phyloP scores from a whole-genome alignment of 768 basidiomycete species.

The Leccinum aurantiacum region DNA sequence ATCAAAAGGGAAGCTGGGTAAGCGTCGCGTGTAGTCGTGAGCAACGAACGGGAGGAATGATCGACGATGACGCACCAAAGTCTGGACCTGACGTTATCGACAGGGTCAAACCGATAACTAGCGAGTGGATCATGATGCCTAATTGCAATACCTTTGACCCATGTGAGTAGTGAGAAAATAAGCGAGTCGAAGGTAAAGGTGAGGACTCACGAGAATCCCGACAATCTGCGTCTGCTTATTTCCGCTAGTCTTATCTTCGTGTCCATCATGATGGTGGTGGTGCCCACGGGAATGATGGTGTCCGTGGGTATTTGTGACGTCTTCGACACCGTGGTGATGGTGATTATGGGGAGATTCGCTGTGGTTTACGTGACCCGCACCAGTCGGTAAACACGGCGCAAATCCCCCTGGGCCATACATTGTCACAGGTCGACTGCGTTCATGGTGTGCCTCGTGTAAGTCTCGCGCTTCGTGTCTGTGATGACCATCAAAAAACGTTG shows the following conservation, averaged over 20 bases:
- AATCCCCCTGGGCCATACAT: slow-evolving; percentile 24
- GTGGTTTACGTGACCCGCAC: slow-evolving; percentile 5
- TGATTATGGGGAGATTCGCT: slow-evolving; percentile 7
- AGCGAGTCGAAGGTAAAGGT: neutral
- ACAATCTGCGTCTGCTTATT: slow-evolving; percentile 67
- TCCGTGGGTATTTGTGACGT: neutral
- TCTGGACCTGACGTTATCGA: slow-evolving; percentile 67
- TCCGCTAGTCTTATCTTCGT: slow-evolving; percentile 33
- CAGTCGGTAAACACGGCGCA: neutral
- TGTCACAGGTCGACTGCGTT: slow-evolving; percentile 22
- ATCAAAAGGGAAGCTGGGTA: slow-evolving; percentile 42
- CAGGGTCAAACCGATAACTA: slow-evolving; percentile 78
- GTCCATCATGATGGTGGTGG: neutral
- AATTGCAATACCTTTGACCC: slow-evolving; percentile 66
- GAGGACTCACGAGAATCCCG: slow-evolving; percentile 58
- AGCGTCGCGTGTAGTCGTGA: neutral
- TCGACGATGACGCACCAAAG: slow-evolving; percentile 53
- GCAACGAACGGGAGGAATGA: neutral
- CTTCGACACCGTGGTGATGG: slow-evolving; percentile 10
- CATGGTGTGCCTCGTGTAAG: slow-evolving; percentile 31
- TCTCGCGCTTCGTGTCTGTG: slow-evolving; percentile 34
- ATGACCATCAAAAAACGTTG: slow-evolving; percentile 34
- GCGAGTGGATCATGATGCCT: slow-evolving; percentile 82
- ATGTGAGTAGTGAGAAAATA: neutral
- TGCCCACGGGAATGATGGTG: neutral